Evolutionary conservation across 2,329 filamentous ascomycete species (phyloP), one percentile per base, ranked within the genome.

Genomic region (Stromatinia cepivora): DNA sequence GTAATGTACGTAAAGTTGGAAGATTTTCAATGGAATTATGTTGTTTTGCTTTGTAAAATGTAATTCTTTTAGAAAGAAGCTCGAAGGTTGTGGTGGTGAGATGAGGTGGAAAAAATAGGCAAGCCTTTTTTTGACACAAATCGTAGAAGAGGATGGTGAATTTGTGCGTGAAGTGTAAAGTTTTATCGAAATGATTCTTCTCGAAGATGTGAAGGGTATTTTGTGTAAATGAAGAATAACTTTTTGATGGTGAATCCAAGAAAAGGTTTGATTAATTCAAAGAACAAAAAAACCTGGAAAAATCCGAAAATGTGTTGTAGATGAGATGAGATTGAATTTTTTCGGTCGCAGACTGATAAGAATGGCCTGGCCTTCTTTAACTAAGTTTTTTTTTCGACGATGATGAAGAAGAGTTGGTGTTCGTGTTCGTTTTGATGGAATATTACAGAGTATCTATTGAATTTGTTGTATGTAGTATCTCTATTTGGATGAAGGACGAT

Each of bases 61-160:
- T 36, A 53, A 62, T 45, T 58, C 28, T 67, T 17, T 25, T 31
- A 63, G 17, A 39, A 63, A 45, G 48, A 68, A 68, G 56, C 46
- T 63, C 48, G 28, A 68, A 63, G 3, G 57, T 53, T 22, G 66
- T 46, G 66, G n/a, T 61, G 31, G 63, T n/a, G 34, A 52, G 57
- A 13, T 42, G 56, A 54, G 11, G 46, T 25, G 25, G 31, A 20
- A 39, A 58, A 13, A 46, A 22, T 2, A 67, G 56, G 56, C 66
- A 62, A 68, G 56, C 56, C 56, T 63, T 52, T 61, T 65, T 65
- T 50, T 9, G 11, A 54, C 28, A 66, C 42, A 66, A 62, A 25
- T 62, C 36, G 45, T 34, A 9, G 63, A 34, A 59, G 39, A 36
- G 6, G 42, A 36, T 28, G 45, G 20, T n/a, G 59, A n/a, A 36